Percentiles rank a stretch among this genome's conserved stretches.
Evolutionary conservation across 805 yeast genomes (phyloP).

Genomic region (Cyberlindnera japonica): DNA sequence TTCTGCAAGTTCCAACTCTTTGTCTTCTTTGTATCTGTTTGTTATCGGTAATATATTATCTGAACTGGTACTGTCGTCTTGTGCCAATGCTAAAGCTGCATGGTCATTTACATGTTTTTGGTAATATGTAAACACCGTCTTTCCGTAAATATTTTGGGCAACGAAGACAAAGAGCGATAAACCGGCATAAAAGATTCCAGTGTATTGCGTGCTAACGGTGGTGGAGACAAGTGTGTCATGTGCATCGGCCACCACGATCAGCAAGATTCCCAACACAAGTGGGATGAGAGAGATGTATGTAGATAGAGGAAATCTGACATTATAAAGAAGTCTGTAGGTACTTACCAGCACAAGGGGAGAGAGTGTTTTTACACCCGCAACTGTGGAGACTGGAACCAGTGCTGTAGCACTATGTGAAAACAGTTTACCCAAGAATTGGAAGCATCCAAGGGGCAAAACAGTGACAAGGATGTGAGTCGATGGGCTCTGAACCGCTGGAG

Average conservation of each 20-base stretch:
- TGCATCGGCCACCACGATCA: conserved; percentile 34
- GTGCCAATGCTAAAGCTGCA: conserved; percentile 23
- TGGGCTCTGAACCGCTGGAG: conserved; percentile 30
- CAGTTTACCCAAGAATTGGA: conserved; percentile 62
- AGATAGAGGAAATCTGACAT: conserved; percentile 44
- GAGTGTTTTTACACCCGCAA: conserved; percentile 64
- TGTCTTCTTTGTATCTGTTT: conserved; percentile 6
- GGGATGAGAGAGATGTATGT: conserved; percentile 54
- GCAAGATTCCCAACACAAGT: conserved; percentile 48
- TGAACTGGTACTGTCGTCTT: neutral
- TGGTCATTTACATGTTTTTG: conserved; percentile 24
- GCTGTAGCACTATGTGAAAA: conserved; percentile 64
- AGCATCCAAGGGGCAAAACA: conserved; percentile 59
- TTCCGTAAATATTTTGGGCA: conserved; percentile 82
- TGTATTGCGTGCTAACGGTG: conserved; percentile 41
- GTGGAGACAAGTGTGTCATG: conserved; percentile 32
- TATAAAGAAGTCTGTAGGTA: conserved; percentile 49
- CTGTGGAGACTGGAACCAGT: conserved; percentile 62
- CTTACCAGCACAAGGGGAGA: conserved; percentile 59
- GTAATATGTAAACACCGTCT: conserved; percentile 62
- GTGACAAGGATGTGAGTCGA: conserved; percentile 41
- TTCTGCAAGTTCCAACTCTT: conserved; percentile 11
- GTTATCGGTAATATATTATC: neutral
- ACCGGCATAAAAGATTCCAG: conserved; percentile 68
- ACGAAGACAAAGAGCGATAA: conserved; percentile 74